These are phyloP conservation scores for Entrophospora sp. DNA, from an alignment of 192 early-diverging fungal species.

Conservation along the genomic window DNA sequence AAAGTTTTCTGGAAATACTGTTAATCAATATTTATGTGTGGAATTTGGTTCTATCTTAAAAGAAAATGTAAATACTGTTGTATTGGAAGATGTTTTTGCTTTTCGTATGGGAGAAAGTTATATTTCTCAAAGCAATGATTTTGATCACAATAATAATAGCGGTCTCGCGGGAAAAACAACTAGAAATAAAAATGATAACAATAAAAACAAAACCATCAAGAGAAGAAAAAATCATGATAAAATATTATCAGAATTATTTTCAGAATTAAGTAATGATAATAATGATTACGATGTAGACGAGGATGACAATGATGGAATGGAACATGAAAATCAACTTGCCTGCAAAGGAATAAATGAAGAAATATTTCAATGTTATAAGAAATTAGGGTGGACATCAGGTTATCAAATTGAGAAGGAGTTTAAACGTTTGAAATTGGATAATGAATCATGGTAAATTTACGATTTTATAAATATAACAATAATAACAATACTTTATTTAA, in stretches of 20 bases:
- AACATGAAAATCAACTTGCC: slow-evolving; percentile 1
- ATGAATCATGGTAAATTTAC: slow-evolving; percentile 24
- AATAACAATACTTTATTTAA: too few relatives aligned
- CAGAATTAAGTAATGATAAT: too few relatives aligned
- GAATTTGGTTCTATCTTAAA: slow-evolving; percentile 10
- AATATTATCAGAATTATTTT: too few relatives aligned
- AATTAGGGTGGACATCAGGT: slow-evolving; percentile 31
- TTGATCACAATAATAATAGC: background rate
- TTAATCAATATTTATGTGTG: slow-evolving; percentile 4
- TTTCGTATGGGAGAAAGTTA: slow-evolving; percentile 13
- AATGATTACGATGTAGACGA: too few relatives aligned
- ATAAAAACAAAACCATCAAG: too few relatives aligned
- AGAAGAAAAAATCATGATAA: too few relatives aligned
- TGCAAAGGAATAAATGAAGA: slow-evolving; percentile 5
- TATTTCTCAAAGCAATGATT: background rate
- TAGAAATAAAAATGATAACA: too few relatives aligned
- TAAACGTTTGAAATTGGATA: slow-evolving; percentile 23
- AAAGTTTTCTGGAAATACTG: background rate
- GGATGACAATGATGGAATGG: too few relatives aligned
- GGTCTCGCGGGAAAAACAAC: too few relatives aligned
- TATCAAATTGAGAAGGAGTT: slow-evolving; percentile 29
- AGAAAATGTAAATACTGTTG: background rate
- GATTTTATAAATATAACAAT: too few relatives aligned
- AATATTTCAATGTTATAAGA: background rate
- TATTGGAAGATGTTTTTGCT: slow-evolving; percentile 7